phyloP scores from a whole-genome alignment of 1,139 yeast genomes.

The Candida tunisiensis region DNA sequence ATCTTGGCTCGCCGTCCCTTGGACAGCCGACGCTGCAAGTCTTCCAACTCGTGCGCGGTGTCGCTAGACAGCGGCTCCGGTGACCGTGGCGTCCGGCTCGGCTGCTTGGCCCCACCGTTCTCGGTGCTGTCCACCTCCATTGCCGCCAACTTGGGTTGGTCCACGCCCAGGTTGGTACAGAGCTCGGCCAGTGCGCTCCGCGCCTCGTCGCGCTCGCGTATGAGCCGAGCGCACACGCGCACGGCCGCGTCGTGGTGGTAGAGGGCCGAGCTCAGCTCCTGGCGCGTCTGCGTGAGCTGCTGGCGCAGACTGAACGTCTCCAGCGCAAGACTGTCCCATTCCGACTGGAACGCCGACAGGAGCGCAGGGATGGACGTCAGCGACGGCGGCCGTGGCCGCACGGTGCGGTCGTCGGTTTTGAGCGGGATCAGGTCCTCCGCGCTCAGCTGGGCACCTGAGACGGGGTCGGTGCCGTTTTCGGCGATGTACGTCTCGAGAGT shows the following conservation, averaged over 20 bases:
- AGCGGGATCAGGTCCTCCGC: slow-evolving; percentile 43
- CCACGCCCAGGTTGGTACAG: slow-evolving; percentile 10
- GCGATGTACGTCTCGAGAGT: slow-evolving; percentile 46
- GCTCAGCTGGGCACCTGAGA: slow-evolving; percentile 42
- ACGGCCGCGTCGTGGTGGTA: slow-evolving; percentile 87
- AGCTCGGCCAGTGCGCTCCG: slow-evolving; percentile 36
- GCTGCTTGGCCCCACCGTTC: too few species aligned
- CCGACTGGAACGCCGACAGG: slow-evolving; percentile 60
- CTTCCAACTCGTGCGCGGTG: too few species aligned
- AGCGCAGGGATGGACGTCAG: slow-evolving; percentile 64
- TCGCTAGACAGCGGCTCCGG: too few species aligned
- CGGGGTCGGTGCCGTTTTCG: slow-evolving; percentile 61
- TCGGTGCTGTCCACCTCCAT: too few species aligned
- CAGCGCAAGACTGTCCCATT: slow-evolving; percentile 79
- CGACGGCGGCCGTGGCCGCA: slow-evolving; percentile 33
- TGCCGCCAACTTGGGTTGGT: too few species aligned
- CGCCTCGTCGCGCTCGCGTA: slow-evolving; percentile 63
- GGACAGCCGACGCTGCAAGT: too few species aligned
- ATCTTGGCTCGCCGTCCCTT: too few species aligned
- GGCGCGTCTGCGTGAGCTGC: slow-evolving; percentile 46
- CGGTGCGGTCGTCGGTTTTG: slow-evolving; percentile 14
- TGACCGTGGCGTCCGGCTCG: too few species aligned
- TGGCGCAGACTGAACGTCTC: slow-evolving; percentile 67
- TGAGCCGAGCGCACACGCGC: slow-evolving; percentile 61
- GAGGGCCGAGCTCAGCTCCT: slow-evolving; percentile 60